Percentiles rank a stretch among this genome's conserved stretches.
These are phyloP conservation scores for Ophiostoma angusticollis DNA, from an alignment of 2,329 filamentous ascomycete genomes.

Conservation along the genomic window DNA sequence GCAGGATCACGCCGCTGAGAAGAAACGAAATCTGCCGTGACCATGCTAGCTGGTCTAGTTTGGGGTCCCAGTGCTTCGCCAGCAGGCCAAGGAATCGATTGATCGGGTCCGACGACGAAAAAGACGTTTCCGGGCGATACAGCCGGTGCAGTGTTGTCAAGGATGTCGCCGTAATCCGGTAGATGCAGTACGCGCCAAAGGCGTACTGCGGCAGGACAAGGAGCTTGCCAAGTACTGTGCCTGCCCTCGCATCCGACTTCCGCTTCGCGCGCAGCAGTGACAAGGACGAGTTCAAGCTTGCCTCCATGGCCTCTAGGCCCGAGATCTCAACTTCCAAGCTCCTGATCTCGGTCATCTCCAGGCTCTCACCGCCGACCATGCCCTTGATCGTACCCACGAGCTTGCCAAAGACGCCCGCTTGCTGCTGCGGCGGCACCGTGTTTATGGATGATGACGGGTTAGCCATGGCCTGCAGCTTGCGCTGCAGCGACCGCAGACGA, in stretches of 20 bases:
- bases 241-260: conserved; percentile 51
- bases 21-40: conserved; percentile 75
- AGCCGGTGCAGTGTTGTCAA: conserved; percentile 53
- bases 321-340: conserved; percentile 61
- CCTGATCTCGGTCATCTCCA: conserved; percentile 48
- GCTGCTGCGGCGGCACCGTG: background rate
- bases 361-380: conserved; percentile 42
- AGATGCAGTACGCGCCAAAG: conserved; percentile 75
- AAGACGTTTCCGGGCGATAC: conserved; percentile 34
- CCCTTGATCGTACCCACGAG: conserved; percentile 47
- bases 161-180: conserved; percentile 62
- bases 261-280: conserved; percentile 49
- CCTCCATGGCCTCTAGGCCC: conserved; percentile 69
- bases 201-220: conserved; percentile 49
- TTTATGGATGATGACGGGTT: conserved; percentile 9
- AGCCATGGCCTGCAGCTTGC: conserved; percentile 32
- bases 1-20: conserved; percentile 68
- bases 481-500: conserved; percentile 55
- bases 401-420: conserved; percentile 49
- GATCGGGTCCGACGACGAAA: conserved; percentile 66
- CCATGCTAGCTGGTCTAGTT: conserved; percentile 72
- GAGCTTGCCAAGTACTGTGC: conserved; percentile 53
- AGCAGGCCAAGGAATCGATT: conserved; percentile 70
- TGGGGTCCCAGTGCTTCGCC: conserved; percentile 72
- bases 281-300: conserved; percentile 53